Evolutionary conservation across 371 early-diverging fungal genomes (phyloP).

Genomic region (Mortierella sp.): DNA sequence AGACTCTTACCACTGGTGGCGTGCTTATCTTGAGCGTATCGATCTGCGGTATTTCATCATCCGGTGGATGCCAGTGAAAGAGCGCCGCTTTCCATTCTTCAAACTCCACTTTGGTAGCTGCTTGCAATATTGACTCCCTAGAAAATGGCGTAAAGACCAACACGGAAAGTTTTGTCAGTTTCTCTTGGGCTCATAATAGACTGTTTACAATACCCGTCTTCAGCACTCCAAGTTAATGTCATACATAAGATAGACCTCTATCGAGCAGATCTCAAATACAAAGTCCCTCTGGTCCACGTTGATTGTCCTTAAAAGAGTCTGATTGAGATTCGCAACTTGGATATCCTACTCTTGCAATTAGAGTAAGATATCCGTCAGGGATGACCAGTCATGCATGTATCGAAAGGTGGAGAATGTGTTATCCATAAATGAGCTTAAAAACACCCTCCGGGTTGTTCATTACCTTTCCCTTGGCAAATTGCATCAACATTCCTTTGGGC

Average conservation of each 20-base stretch:
- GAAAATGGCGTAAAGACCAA: neutral
- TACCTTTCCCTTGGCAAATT: constrained; percentile 50
- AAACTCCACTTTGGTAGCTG: constrained; percentile 43
- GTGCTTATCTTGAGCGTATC: constrained; percentile 38
- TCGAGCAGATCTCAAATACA: constrained; percentile 53
- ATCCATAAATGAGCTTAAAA: too few species aligned
- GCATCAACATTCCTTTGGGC: constrained; percentile 47
- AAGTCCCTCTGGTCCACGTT: constrained; percentile 44
- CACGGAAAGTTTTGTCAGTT: too few species aligned
- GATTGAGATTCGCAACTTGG: constrained; percentile 46
- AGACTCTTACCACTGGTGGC: constrained; percentile 25
- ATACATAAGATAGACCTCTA: constrained; percentile 49
- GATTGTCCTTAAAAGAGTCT: constrained; percentile 41
- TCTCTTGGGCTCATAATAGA: too few species aligned
- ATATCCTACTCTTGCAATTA: constrained; percentile 32
- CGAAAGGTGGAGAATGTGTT: too few species aligned
- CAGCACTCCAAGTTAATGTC: neutral
- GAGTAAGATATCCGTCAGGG: neutral
- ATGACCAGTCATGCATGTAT: neutral
- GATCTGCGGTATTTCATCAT: constrained; percentile 47
- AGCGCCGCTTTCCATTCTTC: constrained; percentile 54
- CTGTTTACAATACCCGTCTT: too few species aligned
- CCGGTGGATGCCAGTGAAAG: constrained; percentile 49
- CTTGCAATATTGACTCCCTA: constrained; percentile 52
- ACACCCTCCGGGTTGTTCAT: too few species aligned